Evolutionary conservation across 1,284 basidiomycete species (phyloP).

Genomic region (Afroboletus lepidellus): DNA sequence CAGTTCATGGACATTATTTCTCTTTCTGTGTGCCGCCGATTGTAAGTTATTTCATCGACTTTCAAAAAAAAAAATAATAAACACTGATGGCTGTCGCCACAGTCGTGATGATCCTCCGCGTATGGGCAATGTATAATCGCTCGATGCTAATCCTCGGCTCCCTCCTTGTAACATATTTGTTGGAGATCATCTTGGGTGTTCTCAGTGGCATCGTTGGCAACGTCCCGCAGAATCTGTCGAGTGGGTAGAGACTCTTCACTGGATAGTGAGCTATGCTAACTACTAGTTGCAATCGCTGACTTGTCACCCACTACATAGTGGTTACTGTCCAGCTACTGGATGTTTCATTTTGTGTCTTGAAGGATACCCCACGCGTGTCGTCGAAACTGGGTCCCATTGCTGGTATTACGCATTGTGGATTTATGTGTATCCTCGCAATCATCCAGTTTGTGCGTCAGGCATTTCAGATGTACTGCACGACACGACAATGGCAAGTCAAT

Average conservation of each 20-base stretch:
- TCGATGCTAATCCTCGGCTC: not conserved
- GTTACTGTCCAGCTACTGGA: not conserved
- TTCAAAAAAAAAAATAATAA: not conserved
- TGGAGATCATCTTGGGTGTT: not conserved
- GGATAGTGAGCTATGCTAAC: too few relatives aligned
- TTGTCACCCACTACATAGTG: not conserved
- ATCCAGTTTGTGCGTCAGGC: not conserved
- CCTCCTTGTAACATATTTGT: not conserved
- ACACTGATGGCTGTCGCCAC: not conserved
- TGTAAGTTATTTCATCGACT: not conserved
- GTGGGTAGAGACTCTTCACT: too few relatives aligned
- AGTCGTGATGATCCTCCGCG: conserved; percentile 8
- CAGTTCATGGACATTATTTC: not conserved
- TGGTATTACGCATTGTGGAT: not conserved
- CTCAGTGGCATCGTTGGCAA: not conserved
- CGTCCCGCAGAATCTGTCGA: not conserved
- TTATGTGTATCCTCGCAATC: not conserved
- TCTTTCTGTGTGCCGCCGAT: conserved; percentile 5
- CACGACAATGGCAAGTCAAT: conserved; percentile 4
- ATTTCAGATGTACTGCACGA: not conserved
- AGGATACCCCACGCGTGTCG: not conserved
- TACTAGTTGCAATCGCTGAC: too few relatives aligned
- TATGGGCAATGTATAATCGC: conserved; percentile 11
- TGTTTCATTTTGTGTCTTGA: not conserved
- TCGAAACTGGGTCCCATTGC: not conserved